A percentile compares a stretch with the other conserved stretches of the same genome.
Conservation (phyloP, 2,329 filamentous ascomycete species). For the Exophiala lecanii-corni region DNA sequence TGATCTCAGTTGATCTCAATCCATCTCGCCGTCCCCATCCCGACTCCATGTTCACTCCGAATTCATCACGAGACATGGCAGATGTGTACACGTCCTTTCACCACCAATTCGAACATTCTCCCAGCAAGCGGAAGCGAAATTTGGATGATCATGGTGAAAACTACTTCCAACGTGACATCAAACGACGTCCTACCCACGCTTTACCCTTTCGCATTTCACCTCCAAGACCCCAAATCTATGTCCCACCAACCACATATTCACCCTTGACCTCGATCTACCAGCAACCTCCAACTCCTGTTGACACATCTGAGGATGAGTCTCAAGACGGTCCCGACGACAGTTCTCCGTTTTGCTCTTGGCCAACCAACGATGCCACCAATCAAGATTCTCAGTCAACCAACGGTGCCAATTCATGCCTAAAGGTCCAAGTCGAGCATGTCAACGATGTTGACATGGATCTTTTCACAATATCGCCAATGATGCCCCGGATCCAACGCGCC, state of each 20-base stretch:
- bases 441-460: constrained; percentile 15
- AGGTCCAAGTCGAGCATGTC: constrained; percentile 5
- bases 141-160: constrained; percentile 9
- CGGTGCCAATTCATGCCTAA: constrained; percentile 12
- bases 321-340: constrained; percentile 7
- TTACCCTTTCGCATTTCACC: constrained; percentile 22
- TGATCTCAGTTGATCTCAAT: constrained; percentile 7
- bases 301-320: constrained; percentile 24
- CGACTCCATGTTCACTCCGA: constrained; percentile 13
- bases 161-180: constrained; percentile 10
- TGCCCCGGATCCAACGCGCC: constrained; percentile 18
- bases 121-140: constrained; percentile 17
- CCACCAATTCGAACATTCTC: constrained; percentile 9
- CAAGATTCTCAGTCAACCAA: constrained; percentile 4
- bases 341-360: constrained; percentile 7
- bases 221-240: constrained; percentile 14
- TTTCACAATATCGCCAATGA: constrained; percentile 3
- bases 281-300: constrained; percentile 24
- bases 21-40: no score
- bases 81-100: constrained; percentile 16
- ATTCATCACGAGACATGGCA: constrained; percentile 12
- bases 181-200: constrained; percentile 14
- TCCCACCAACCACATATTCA: constrained; percentile 13
- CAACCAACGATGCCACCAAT: constrained; percentile 2
- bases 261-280: constrained; percentile 22